Evolutionary conservation across 805 yeast genomes (phyloP).

Genomic region (Sugiyamaella floridensis): DNA sequence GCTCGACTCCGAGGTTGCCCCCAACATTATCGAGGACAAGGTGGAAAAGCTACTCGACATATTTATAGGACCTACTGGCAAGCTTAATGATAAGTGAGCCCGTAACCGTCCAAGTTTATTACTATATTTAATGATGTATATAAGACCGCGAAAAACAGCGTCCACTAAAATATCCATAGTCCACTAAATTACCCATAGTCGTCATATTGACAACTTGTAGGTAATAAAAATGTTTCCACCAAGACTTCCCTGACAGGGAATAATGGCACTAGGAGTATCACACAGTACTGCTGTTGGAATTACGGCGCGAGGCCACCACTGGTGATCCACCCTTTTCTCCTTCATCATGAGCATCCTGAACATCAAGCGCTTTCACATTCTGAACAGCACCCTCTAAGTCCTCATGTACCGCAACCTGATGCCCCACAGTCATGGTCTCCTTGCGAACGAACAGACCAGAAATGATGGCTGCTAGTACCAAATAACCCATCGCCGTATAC

Average conservation of each 20-base stretch:
- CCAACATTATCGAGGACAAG: constrained; percentile 15
- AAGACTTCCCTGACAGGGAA: no score
- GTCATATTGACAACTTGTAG: no score
- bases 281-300: no score
- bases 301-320: no score
- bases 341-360: neutral
- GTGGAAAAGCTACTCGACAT: constrained; percentile 16
- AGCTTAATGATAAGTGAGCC: neutral
- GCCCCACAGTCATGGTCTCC: neutral
- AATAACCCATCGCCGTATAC: constrained; percentile 14
- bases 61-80: neutral
- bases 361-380: neutral
- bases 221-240: no score
- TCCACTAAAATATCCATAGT: no score
- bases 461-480: constrained; percentile 5
- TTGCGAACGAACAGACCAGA: constrained; percentile 4
- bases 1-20: constrained; percentile 4
- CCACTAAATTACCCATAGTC: no score
- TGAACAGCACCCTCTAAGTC: no score
- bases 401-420: neutral
- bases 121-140: no score
- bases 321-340: neutral
- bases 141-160: no score
- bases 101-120: neutral
- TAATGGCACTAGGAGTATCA: no score